Evolutionary conservation across 768 basidiomycete species (phyloP), one percentile per base, ranked within the genome.

Genomic region (Rhodotorula graminis): DNA sequence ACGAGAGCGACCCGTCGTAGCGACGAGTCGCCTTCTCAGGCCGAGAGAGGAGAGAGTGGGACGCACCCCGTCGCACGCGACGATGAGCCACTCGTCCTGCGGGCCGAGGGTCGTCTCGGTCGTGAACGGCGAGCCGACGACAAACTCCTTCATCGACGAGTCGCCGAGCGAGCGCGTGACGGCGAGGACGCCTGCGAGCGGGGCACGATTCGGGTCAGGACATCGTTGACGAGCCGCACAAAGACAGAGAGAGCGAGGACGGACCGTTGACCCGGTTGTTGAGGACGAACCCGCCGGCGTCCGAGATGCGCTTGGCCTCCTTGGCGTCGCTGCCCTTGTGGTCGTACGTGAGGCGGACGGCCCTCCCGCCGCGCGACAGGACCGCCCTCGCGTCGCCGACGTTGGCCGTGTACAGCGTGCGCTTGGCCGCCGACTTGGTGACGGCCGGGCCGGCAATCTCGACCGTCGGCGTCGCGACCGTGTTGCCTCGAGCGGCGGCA

Each of bases 131-230:
- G 91, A 87, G 3, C 96, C 96, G 61, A 98, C 96, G 19, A 99
- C 96, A 80, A 94, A 99, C 78, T 99, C 96, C 82, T 99, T 99
- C 96, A 99, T 98, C 14, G 92, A 90, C 3, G 93, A 90, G 79
- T 99, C 96, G 47, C 96, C 96, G 68, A 99, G 83, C 78, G 93
- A 93, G 69, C 96, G 86, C 27, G 96, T 99, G 42, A 99, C 96
- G 12, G 93, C 93, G 66, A 99, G 84, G 79, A 76, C 70, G 70
- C 95, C 96, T 75, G 56, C 29, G 87, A 69, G 89, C 70, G 94
- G 66, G n/a, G 90, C 84, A 69, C 83, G 14, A 44, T 29, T 25
- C 2, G 15, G 79, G 97, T 94, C 15, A 91, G n/a, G 27, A n/a
- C 12, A 3, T n/a, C 27, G 37, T 27, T n/a, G 29, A 46, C 14